Conservation (phyloP, 1,284 basidiomycete species). For the Ceratorhiza oryzae-sativae region DNA sequence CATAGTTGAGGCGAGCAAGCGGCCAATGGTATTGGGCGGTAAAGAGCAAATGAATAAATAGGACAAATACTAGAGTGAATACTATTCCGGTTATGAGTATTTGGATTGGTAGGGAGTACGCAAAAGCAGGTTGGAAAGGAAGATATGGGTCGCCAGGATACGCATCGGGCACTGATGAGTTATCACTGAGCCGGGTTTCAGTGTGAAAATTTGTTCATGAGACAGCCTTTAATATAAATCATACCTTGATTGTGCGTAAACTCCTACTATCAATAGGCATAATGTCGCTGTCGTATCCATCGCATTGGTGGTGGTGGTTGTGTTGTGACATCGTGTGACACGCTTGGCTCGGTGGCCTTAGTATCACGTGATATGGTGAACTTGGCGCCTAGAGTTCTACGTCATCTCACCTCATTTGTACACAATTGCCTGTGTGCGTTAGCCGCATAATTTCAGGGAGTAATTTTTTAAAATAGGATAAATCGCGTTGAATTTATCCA, state of each 20-base stretch:
- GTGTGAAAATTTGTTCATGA: background rate
- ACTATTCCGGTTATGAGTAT: conserved; percentile 88
- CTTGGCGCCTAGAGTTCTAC: background rate
- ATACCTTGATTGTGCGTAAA: conserved; percentile 26
- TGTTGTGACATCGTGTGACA: background rate
- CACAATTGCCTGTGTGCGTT: too few species aligned
- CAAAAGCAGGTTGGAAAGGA: conserved; percentile 74
- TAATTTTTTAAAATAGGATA: too few species aligned
- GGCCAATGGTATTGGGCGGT: conserved; percentile 97
- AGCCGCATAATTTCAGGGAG: background rate
- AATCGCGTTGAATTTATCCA: too few species aligned
- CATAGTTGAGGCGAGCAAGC: conserved; percentile 89
- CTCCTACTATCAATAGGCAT: background rate
- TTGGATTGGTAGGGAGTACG: conserved; percentile 89
- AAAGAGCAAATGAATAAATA: conserved; percentile 92
- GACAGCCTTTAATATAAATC: background rate
- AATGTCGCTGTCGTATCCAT: conserved; percentile 17
- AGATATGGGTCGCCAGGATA: conserved; percentile 73
- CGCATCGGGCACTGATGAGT: background rate
- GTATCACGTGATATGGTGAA: background rate
- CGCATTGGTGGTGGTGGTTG: conserved; percentile 23
- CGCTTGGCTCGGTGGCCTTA: background rate
- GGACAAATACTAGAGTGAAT: conserved; percentile 84
- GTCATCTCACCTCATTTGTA: background rate
- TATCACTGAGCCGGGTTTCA: background rate